Conservation (phyloP, 192 early-diverging fungal species). For the Rhizoclosmatium globosum region DNA sequence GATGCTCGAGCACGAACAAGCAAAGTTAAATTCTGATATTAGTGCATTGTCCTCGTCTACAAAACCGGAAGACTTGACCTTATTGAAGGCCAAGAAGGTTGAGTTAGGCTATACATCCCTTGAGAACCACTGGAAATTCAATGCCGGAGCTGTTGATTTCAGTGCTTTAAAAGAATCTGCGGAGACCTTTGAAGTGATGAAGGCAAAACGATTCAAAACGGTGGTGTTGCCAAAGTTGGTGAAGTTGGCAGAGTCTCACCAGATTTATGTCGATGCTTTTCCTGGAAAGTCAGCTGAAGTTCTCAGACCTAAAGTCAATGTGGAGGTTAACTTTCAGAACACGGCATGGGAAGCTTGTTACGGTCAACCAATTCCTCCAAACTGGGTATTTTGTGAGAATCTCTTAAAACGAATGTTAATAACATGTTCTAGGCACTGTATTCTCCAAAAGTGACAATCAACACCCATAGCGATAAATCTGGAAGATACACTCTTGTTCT, state of each 20-base stretch:
- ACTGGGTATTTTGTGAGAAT: slow-evolving; percentile 31
- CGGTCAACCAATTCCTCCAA: slow-evolving; percentile 52
- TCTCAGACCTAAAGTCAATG: slow-evolving; percentile 39
- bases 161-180: background rate
- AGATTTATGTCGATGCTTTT: slow-evolving; percentile 51
- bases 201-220: slow-evolving; percentile 38
- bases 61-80: background rate
- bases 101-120: slow-evolving; percentile 9
- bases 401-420: slow-evolving; percentile 6
- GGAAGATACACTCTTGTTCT: slow-evolving; percentile 50
- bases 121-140: slow-evolving; percentile 29
- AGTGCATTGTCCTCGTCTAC: background rate
- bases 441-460: slow-evolving; percentile 54
- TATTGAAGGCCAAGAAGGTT: background rate
- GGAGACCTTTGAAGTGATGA: slow-evolving; percentile 46
- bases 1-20: slow-evolving; percentile 7
- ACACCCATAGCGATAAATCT: slow-evolving; percentile 19
- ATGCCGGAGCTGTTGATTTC: slow-evolving; percentile 8
- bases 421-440: slow-evolving; percentile 46
- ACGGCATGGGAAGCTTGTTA: slow-evolving; percentile 52
- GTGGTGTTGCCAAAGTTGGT: slow-evolving; percentile 41
- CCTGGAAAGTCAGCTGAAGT: slow-evolving; percentile 23
- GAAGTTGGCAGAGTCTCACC: slow-evolving; percentile 32
- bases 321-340: slow-evolving; percentile 59
- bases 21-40: background rate